Base-by-base conservation (phyloP, 176 grass and related monocot genomes). In the Neostapfia colusana region DNA sequence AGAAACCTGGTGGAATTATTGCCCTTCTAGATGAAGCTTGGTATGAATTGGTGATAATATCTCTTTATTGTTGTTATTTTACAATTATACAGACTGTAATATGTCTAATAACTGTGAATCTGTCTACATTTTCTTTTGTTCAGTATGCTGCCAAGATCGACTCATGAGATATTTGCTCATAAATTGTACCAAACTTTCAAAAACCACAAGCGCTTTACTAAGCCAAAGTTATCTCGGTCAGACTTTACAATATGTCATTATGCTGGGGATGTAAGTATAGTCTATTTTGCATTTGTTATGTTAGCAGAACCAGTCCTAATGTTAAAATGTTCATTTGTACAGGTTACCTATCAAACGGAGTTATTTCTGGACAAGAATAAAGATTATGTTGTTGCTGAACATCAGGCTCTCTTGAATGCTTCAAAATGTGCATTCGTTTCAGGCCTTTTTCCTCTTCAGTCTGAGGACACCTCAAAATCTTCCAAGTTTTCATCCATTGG, bases 1-100 rank as follows among this genome's bases (percentile, higher is more conserved):
- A 99, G 95, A 99, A 99, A 99, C 91, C 95, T 56, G 95, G 95
- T 86, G 95, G 95, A 69, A 99, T 99, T 74, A 87, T 99, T 74
- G 69, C 95, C 81, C 95, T 99, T 82, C 87, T 99, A 54, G 91
- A 99, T 80, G 95, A 99, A 79, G 92, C 91, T 74, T 99, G 95
- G 95, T 98, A 85, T 72, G 91, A 4, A 85, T 78, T 15, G 20
- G 14, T 69, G 45, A 85, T 82, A 49, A 62, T 20, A 85, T 49
- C n/a, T 75, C 39, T 49, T 85, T 54, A 16, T 20, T 72, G 17
- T 85, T 86, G 31, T 8, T 44, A 46, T 74, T 62, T 44, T 61
- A 15, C 43, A 77, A 71, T 7, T 67, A 70, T 65, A 16, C 54
- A 76, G 4, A 78, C 20, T 62, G 9, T 28, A 60, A 60, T 68